Evolutionary conservation across 73 alveolate genomes (phyloP).

Genomic region (Paramecium sonneborni): DNA sequence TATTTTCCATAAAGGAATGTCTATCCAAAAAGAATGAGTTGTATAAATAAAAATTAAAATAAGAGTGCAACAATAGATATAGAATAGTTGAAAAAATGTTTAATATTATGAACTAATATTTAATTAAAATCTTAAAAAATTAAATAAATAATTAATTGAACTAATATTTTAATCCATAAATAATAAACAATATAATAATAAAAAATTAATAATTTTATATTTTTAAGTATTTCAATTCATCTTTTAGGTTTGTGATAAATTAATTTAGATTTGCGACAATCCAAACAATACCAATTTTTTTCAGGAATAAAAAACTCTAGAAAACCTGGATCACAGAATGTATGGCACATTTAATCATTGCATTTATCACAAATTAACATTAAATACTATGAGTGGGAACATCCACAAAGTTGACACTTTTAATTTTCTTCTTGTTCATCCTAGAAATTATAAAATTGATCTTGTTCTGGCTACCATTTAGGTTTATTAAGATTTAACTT

Average conservation of each 20-base stretch:
- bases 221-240: background rate
- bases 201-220: too few relatives aligned
- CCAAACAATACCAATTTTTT: constrained; percentile 6
- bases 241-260: background rate
- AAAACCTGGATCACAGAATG: constrained; percentile 44
- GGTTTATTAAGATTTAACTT: background rate
- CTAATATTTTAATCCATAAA: background rate
- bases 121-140: background rate
- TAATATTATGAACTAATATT: background rate
- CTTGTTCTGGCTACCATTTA: background rate
- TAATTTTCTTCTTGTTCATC: background rate
- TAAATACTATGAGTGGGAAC: background rate
- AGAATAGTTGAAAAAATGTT: background rate
- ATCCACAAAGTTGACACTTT: background rate
- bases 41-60: background rate
- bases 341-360: background rate
- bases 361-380: constrained; percentile 32
- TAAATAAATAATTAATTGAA: background rate
- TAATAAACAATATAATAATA: background rate
- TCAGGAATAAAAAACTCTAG: background rate
- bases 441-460: background rate
- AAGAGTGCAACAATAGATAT: background rate
- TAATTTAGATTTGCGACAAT: constrained; percentile 21
- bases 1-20: constrained; percentile 1
- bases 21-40: background rate